Evolutionary conservation across 2,329 filamentous ascomycete species (phyloP).

Genomic region (Hymenoscyphus repandus): DNA sequence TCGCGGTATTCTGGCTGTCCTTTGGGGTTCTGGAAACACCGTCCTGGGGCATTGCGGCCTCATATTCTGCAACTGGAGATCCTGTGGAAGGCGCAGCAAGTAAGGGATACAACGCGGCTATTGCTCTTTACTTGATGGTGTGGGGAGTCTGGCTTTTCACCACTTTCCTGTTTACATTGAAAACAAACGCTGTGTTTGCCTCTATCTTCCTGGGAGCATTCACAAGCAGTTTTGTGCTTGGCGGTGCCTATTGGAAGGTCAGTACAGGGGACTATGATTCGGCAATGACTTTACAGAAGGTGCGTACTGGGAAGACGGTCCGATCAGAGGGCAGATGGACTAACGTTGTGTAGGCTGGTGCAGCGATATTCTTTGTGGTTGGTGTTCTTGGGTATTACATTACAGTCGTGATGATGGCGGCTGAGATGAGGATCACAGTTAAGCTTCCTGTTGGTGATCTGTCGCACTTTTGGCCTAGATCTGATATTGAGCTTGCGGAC

Average conservation of each 20-base stretch:
- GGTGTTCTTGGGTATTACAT: conserved; percentile 47
- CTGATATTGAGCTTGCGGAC: conserved; percentile 30
- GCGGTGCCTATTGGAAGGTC: conserved; percentile 45
- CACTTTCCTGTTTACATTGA: conserved; percentile 45
- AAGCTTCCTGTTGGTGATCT: conserved; percentile 46
- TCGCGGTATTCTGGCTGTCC: conserved; percentile 44
- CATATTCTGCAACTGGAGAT: conserved; percentile 37
- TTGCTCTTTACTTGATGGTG: conserved; percentile 45
- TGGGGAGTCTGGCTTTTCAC: conserved; percentile 49
- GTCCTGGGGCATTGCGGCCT: conserved; percentile 39
- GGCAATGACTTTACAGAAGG: conserved; percentile 41
- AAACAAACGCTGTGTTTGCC: conserved; percentile 46
- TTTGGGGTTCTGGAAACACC: conserved; percentile 47
- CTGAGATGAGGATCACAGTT: conserved; percentile 46
- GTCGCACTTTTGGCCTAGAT: conserved; percentile 42
- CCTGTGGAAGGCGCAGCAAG: conserved; percentile 40
- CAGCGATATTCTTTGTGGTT: conserved; percentile 40
- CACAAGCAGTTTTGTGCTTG: conserved; percentile 40
- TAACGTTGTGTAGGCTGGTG: conserved; percentile 30
- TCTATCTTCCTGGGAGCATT: conserved; percentile 44
- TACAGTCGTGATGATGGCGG: conserved; percentile 47
- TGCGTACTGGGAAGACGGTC: conserved; percentile 20
- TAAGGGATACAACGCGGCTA: conserved; percentile 42
- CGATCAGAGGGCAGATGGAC: background rate
- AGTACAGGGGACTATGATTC: conserved; percentile 38